Evolutionary conservation across 495 filamentous ascomycete genomes (phyloP).

Genomic region (Penicillium atrosanguineum): DNA sequence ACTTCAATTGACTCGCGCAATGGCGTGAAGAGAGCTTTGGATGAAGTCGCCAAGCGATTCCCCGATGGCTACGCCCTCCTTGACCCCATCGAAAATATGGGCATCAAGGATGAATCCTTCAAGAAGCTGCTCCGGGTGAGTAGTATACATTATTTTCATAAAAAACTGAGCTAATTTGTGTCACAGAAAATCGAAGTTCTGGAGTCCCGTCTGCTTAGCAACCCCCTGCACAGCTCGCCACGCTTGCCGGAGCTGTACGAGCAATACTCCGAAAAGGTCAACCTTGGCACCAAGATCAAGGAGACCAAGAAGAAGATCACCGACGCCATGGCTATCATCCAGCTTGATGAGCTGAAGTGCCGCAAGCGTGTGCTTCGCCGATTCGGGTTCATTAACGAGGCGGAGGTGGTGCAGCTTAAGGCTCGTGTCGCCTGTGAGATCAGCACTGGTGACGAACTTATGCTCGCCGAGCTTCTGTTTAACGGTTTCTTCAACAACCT

Average conservation of each 20-base stretch:
- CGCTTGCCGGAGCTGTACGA: slow-evolving; percentile 78
- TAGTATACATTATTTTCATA: background rate
- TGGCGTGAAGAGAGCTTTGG: slow-evolving; percentile 61
- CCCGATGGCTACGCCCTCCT: slow-evolving; percentile 86
- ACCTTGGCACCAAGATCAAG: slow-evolving; percentile 75
- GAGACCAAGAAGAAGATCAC: slow-evolving; percentile 80
- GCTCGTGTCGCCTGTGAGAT: slow-evolving; percentile 97
- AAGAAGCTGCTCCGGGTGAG: slow-evolving; percentile 81
- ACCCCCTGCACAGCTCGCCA: slow-evolving; percentile 86
- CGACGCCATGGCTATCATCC: slow-evolving; percentile 78
- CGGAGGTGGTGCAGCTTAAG: slow-evolving; percentile 91
- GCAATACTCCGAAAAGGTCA: slow-evolving; percentile 77
- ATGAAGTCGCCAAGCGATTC: slow-evolving; percentile 79
- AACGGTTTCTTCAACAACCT: slow-evolving; percentile 98
- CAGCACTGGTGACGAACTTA: slow-evolving; percentile 85
- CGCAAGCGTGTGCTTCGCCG: slow-evolving; percentile 94
- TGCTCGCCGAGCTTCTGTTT: slow-evolving; percentile 90
- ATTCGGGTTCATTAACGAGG: slow-evolving; percentile 92
- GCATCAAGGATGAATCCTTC: slow-evolving; percentile 85
- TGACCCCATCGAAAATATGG: slow-evolving; percentile 94
- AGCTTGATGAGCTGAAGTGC: slow-evolving; percentile 92
- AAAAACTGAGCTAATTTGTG: slow-evolving; percentile 6
- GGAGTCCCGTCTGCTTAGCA: slow-evolving; percentile 83
- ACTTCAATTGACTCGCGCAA: slow-evolving; percentile 59
- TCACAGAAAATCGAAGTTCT: slow-evolving; percentile 88